phyloP scores from a whole-genome alignment of 148 eudicot species.

The Linanthus parryae region DNA sequence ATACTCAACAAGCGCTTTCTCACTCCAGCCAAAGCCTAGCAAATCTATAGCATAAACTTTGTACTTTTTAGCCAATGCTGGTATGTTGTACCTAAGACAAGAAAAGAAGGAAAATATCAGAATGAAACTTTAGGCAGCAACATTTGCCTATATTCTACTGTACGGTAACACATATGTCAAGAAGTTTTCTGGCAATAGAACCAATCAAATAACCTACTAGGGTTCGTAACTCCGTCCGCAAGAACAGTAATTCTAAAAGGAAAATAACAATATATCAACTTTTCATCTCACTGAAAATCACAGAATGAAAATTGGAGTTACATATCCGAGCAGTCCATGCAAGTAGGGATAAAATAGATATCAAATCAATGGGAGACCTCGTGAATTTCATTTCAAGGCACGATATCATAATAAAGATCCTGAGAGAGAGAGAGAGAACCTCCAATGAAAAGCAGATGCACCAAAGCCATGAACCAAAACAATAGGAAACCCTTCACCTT shows the following conservation, averaged over 20 bases:
- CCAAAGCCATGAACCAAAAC: slow-evolving; percentile 98
- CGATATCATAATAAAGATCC: slow-evolving; percentile 1
- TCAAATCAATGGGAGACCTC: not conserved
- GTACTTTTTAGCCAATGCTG: slow-evolving; percentile 88
- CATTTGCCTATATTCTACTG: not conserved
- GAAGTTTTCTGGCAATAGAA: too few species aligned
- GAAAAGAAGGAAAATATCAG: slow-evolving; percentile 9
- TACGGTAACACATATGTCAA: too few species aligned
- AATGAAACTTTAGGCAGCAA: not conserved
- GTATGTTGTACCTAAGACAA: slow-evolving; percentile 78
- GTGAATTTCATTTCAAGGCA: not conserved
- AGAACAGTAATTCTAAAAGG: not conserved
- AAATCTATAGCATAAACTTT: slow-evolving; percentile 93
- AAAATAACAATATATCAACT: slow-evolving; percentile 1
- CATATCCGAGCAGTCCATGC: not conserved
- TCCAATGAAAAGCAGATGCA: slow-evolving; percentile 99
- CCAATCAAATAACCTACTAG: too few species aligned
- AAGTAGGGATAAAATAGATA: not conserved
- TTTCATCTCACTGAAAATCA: not conserved
- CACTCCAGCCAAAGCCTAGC: slow-evolving; percentile 99
- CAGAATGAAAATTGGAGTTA: not conserved
- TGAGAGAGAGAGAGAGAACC: slow-evolving; percentile 28
- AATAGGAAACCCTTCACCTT: slow-evolving; percentile 82
- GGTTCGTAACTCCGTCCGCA: too few species aligned
- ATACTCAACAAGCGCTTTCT: slow-evolving; percentile 89